These are phyloP conservation scores for Fusarium concolor DNA, from an alignment of 2,329 filamentous ascomycete genomes.

Conservation along the genomic window DNA sequence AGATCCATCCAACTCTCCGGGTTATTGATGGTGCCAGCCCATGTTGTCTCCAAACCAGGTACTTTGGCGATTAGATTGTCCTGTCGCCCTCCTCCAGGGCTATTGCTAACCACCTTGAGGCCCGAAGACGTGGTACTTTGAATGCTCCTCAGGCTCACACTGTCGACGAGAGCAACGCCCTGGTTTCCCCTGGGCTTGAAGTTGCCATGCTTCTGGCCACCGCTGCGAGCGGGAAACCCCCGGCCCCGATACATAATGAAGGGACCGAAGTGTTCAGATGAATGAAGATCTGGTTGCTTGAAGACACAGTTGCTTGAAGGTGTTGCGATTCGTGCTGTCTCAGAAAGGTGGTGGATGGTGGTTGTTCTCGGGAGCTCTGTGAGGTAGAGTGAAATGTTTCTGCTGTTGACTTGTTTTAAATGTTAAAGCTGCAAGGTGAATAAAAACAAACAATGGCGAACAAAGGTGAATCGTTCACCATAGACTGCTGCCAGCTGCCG, in stretches of 20 bases:
- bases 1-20: accelerated
- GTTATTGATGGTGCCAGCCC: accelerated
- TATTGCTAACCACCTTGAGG: not conserved
- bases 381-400: not conserved
- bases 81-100: slow-evolving; percentile 4
- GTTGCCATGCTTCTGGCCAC: not conserved
- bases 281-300: no score
- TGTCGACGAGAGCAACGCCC: not conserved
- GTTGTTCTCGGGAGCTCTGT: no score
- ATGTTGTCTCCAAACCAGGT: not conserved
- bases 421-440: not conserved
- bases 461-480: not conserved
- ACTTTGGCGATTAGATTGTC: slow-evolving; percentile 14
- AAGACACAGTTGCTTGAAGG: no score
- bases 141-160: not conserved
- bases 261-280: no score
- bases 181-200: not conserved
- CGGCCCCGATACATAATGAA: not conserved
- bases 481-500: not conserved
- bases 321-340: no score
- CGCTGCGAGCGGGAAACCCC: not conserved
- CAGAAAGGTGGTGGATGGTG: no score
- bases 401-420: not conserved
- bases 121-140: not conserved
- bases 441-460: not conserved